Percentiles rank a stretch among this genome's conserved stretches.
Conservation (phyloP, 371 early-diverging fungal species). For the Capniomyces stellatus region DNA sequence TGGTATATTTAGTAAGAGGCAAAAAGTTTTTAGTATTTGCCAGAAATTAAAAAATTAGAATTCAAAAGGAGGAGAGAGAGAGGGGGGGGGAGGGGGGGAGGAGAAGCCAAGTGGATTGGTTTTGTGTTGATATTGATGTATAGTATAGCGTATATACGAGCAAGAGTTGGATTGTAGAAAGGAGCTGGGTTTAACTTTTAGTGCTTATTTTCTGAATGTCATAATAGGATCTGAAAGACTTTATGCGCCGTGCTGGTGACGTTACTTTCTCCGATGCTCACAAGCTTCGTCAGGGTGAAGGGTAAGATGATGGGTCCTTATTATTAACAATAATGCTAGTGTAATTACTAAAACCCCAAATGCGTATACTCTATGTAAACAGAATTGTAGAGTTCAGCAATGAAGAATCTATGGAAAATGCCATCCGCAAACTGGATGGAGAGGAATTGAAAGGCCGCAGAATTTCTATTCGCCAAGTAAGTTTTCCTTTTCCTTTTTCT, state of each 20-base stretch:
- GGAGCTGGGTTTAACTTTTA: conserved; percentile 1
- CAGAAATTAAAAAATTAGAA: too few relatives aligned
- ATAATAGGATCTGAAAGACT: conserved; percentile 85
- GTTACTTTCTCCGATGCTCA: conserved; percentile 82
- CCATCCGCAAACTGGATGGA: conserved; percentile 67
- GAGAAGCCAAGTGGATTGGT: too few relatives aligned
- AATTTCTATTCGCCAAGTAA: conserved; percentile 60
- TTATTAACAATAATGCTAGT: background rate
- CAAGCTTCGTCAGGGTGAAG: conserved; percentile 62
- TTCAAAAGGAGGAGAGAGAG: too few relatives aligned
- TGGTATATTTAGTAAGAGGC: too few relatives aligned
- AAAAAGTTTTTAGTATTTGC: too few relatives aligned
- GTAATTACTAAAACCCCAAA: conserved; percentile 2
- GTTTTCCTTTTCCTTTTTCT: too few relatives aligned
- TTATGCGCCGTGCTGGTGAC: conserved; percentile 87
- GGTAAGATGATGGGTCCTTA: conserved; percentile 12
- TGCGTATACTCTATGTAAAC: conserved; percentile 21
- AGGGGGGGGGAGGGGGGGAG: too few relatives aligned
- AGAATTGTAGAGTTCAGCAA: conserved; percentile 68
- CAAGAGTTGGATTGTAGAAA: background rate
- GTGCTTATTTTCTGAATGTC: conserved; percentile 4
- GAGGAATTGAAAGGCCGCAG: conserved; percentile 67
- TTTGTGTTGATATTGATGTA: too few relatives aligned
- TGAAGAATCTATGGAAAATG: conserved; percentile 66
- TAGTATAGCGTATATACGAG: too few relatives aligned